phyloP scores from a whole-genome alignment of 2,329 filamentous ascomycete species.

The Fusarium sp. region DNA sequence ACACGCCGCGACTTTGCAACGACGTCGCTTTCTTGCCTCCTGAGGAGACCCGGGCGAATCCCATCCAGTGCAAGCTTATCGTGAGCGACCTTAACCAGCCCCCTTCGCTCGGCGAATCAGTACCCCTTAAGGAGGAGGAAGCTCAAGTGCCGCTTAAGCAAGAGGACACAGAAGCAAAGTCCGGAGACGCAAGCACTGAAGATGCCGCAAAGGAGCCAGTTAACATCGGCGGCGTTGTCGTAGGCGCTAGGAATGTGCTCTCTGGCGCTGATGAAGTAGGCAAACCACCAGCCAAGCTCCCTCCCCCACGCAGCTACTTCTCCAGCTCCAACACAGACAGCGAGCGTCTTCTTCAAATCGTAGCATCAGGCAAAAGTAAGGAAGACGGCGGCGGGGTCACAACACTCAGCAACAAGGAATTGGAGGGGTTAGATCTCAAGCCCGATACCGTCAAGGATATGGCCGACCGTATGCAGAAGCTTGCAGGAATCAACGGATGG shows the following conservation, averaged over 20 bases:
- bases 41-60: slow-evolving; percentile 78
- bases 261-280: slow-evolving; percentile 60
- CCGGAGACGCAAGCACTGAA: background rate
- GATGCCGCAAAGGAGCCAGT: slow-evolving; percentile 53
- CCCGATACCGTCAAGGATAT: slow-evolving; percentile 76
- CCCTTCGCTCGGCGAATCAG: slow-evolving; percentile 49
- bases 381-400: slow-evolving; percentile 71
- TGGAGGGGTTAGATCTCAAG: slow-evolving; percentile 75
- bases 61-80: slow-evolving; percentile 81
- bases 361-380: slow-evolving; percentile 59
- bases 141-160: slow-evolving; percentile 22
- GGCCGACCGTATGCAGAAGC: slow-evolving; percentile 72
- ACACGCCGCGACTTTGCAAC: slow-evolving; percentile 87
- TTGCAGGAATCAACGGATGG: slow-evolving; percentile 80
- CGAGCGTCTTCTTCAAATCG: slow-evolving; percentile 54
- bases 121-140: slow-evolving; percentile 47
- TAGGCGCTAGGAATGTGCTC: slow-evolving; percentile 63
- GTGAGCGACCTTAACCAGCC: slow-evolving; percentile 60
- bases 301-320: slow-evolving; percentile 57
- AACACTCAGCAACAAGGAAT: slow-evolving; percentile 71
- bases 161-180: slow-evolving; percentile 11
- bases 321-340: slow-evolving; percentile 40
- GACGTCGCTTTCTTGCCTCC: slow-evolving; percentile 89
- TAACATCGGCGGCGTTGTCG: slow-evolving; percentile 64
- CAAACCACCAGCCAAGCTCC: slow-evolving; percentile 58